Conservation (phyloP, 306 rosid genomes). For the Benincasa hispida region DNA sequence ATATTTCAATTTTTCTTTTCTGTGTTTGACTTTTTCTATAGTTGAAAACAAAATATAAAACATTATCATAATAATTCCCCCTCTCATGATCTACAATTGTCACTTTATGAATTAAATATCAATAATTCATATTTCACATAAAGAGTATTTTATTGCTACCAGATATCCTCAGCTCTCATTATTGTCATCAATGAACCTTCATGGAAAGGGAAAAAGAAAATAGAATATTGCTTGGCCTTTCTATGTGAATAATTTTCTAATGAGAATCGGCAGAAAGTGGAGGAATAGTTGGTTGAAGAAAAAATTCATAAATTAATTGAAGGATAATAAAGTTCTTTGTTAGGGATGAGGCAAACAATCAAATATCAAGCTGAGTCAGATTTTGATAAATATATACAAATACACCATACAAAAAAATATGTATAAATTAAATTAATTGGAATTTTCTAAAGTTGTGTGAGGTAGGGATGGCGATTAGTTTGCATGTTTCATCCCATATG, state of each 20-base stretch:
- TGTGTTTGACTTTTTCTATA: not conserved
- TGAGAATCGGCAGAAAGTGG: not conserved
- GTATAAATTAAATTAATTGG: too few species aligned
- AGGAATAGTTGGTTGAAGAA: not conserved
- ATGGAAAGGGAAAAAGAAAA: not conserved
- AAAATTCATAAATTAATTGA: not conserved
- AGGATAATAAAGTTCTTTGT: not conserved
- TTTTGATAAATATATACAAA: not conserved
- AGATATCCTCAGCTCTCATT: not conserved
- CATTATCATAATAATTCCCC: not conserved
- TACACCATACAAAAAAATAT: not conserved
- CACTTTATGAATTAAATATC: not conserved
- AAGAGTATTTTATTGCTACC: not conserved
- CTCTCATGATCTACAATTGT: not conserved
- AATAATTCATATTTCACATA: not conserved
- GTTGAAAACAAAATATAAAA: not conserved
- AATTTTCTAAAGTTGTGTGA: too few species aligned
- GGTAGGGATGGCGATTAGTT: too few species aligned
- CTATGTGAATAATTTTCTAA: not conserved
- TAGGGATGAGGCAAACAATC: not conserved
- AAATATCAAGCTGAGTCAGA: not conserved
- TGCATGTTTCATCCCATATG: too few species aligned
- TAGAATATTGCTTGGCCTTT: not conserved
- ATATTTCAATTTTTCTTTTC: not conserved
- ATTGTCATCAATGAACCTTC: not conserved